These are phyloP conservation scores for Cercospora nicotianae DNA, from an alignment of 2,329 filamentous ascomycete genomes.

Conservation along the genomic window DNA sequence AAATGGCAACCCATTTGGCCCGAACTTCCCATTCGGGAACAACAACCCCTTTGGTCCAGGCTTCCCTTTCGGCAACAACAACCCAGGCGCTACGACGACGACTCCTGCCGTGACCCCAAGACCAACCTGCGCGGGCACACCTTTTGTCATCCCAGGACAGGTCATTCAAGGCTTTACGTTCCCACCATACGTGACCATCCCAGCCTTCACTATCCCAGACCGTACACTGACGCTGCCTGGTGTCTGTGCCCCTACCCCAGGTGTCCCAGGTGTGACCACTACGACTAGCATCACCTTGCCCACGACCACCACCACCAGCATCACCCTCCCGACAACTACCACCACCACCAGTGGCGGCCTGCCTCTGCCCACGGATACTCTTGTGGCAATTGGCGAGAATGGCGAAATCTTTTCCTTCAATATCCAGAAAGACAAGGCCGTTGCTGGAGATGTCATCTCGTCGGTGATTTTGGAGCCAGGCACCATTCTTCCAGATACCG, in stretches of 20 bases:
- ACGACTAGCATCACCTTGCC: neutral
- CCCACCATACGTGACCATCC: conserved; percentile 1
- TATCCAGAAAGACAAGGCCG: neutral
- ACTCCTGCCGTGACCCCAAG: neutral
- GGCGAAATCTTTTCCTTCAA: neutral
- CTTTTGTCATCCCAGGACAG: neutral
- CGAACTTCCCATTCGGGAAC: neutral
- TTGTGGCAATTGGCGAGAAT: neutral
- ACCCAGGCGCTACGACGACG: neutral
- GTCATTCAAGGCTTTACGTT: neutral
- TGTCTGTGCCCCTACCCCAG: neutral
- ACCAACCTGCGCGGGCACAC: neutral
- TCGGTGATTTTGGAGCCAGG: neutral
- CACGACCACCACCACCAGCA: neutral
- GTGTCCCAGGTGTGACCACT: neutral
- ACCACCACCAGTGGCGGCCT: neutral
- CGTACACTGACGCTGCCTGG: neutral
- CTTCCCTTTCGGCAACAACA: neutral
- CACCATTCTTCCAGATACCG: neutral
- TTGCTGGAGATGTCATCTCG: neutral
- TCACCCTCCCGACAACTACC: neutral
- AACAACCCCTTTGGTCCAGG: neutral
- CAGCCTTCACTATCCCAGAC: conserved; percentile 5
- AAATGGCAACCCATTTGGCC: conserved; percentile 4
- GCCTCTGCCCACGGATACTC: neutral